A percentile compares a stretch with the other conserved stretches of the same genome.
phyloP scores from a whole-genome alignment of 257 asterid species.

The Fraxinus cuspidata region DNA sequence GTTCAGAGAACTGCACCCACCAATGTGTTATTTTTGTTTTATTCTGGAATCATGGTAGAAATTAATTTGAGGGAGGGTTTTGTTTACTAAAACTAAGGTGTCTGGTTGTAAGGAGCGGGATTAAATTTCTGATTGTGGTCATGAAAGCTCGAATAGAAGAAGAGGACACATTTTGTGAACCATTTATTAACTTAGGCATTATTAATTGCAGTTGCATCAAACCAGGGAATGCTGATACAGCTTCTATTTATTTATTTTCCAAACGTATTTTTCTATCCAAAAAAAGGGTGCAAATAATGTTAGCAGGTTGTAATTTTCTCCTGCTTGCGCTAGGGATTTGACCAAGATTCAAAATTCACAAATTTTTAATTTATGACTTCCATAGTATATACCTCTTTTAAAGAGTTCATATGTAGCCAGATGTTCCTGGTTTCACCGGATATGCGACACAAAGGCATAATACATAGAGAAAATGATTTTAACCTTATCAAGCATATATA shows the following conservation, averaged over 20 bases:
- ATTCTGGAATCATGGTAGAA: background rate
- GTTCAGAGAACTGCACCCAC: background rate
- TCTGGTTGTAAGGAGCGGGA: slow-evolving; percentile 8
- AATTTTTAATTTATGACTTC: background rate
- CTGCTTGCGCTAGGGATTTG: background rate
- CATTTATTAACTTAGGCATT: slow-evolving; percentile 12
- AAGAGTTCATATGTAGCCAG: background rate
- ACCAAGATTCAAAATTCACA: background rate
- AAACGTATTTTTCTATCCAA: background rate
- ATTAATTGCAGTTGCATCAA: slow-evolving; percentile 8
- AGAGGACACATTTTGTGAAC: slow-evolving; percentile 1
- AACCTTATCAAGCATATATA: background rate
- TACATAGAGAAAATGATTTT: background rate
- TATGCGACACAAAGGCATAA: background rate
- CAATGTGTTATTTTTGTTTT: background rate
- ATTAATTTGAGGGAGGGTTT: background rate
- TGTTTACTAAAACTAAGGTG: slow-evolving; percentile 8
- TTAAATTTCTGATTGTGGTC: slow-evolving; percentile 9
- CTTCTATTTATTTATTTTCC: background rate
- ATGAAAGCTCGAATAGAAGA: slow-evolving; percentile 7
- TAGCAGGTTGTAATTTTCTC: background rate
- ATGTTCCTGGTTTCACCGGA: background rate
- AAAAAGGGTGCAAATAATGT: background rate
- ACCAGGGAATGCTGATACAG: slow-evolving; percentile 6
- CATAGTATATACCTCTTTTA: background rate